Base-by-base conservation (phyloP, 306 rosid genomes). In the Citrullus mucosospermus region DNA sequence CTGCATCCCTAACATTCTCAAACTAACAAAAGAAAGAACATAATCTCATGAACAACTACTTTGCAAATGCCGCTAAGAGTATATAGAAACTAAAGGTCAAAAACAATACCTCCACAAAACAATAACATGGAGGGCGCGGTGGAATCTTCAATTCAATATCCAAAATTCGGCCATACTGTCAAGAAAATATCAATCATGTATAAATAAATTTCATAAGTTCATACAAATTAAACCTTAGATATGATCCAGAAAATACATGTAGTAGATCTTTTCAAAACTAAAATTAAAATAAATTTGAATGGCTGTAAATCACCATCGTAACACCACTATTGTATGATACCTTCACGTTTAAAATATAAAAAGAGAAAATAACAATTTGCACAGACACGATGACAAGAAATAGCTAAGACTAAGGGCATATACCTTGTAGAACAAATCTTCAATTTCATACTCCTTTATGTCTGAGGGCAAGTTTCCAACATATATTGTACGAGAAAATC, bases 401-500 rank as follows among this genome's bases (percentile, higher is more conserved):
- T 73, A 36, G 48, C 30, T 58, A 51, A 6, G 22, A 12, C n/a
- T 0, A 57, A 20, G 77, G 20, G n/a, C 18, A 68, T 20, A 38
- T 84, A 92, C 99, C 99, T 96, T 96, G 88, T 90, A 88, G 82
- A 96, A 92, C 61, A 96, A 63, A 82, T 96, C 99, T 86, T 96
- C 99, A 85, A 96, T 85, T 88, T 96, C 99, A 38, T 83, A 76
- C 81, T 96, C 98, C 79, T 88, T 90, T 63, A 96, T 93, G 78
- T 96, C 99, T 44, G 96, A 84, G 17, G 99, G 99, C 86, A 96
- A 87, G 86, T 96, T 96, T 81, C 99, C 99, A 9, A 96, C 99
- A 78, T 96, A 96, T 79, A 96, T 96, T 44, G 99, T 92, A 87
- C 99, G 99, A 82, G 99, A 96, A 90, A 96, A 96, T 50, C 99